Conservation (phyloP, 73 alveolate genomes). For the Paramecium primaurelia region DNA sequence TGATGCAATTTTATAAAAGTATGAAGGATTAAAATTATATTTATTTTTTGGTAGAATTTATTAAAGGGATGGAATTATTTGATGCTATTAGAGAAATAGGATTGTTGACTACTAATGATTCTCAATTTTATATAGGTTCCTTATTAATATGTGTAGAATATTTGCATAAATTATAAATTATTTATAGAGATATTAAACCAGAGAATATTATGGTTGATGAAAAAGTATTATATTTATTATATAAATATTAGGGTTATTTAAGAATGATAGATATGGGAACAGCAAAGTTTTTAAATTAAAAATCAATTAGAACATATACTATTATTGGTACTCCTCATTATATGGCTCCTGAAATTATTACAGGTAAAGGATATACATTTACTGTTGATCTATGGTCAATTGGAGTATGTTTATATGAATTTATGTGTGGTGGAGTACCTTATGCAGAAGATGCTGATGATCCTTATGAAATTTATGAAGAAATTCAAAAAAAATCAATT, state of each 20-base stretch:
- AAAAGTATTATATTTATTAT: not conserved
- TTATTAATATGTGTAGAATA: conserved; percentile 71
- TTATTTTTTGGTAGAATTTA: conserved; percentile 65
- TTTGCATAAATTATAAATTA: conserved; percentile 68
- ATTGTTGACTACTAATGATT: conserved; percentile 52
- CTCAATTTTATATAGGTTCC: conserved; percentile 73
- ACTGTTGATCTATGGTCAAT: conserved; percentile 79
- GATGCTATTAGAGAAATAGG: conserved; percentile 78
- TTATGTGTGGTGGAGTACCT: conserved; percentile 83
- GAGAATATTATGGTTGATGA: conserved; percentile 80
- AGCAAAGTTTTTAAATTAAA: conserved; percentile 58
- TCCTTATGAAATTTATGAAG: conserved; percentile 81
- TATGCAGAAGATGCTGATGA: conserved; percentile 85
- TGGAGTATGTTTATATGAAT: conserved; percentile 78
- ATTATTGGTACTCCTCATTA: conserved; percentile 78
- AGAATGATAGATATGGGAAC: conserved; percentile 81
- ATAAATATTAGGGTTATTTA: conserved; percentile 38
- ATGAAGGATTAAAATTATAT: conserved; percentile 69
- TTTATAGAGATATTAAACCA: conserved; percentile 79
- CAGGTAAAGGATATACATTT: conserved; percentile 78
- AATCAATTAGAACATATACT: conserved; percentile 63
- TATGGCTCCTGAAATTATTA: conserved; percentile 81
- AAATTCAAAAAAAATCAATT: conserved; percentile 63
- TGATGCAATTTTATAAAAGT: conserved; percentile 71
- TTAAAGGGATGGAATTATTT: conserved; percentile 75